phyloP scores from a whole-genome alignment of 1,284 basidiomycete genomes.

The Marasmius oreades region DNA sequence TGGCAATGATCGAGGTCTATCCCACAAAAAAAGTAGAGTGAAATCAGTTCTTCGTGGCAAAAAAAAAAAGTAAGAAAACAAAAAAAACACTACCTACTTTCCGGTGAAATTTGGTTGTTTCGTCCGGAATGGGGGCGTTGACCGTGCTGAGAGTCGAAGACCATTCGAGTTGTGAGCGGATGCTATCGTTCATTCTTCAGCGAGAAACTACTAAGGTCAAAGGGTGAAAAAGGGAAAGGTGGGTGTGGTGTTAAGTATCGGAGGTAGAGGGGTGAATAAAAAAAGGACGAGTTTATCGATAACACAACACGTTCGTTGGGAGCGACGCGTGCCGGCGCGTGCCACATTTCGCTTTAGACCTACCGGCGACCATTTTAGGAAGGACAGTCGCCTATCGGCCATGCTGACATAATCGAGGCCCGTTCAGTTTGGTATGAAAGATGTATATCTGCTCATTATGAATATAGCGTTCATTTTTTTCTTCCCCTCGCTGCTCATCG shows the following conservation, averaged over 20 bases:
- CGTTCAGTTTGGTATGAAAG: no score
- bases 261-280: constrained; percentile 5
- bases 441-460: no score
- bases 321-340: background rate
- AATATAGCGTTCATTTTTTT: no score
- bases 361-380: background rate
- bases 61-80: constrained; percentile 4
- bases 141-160: constrained; percentile 77
- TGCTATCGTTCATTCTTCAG: constrained; percentile 55
- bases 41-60: background rate
- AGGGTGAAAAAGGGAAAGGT: constrained; percentile 1
- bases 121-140: constrained; percentile 62
- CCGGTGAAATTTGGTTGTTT: constrained; percentile 81
- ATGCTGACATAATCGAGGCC: no score
- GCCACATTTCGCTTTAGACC: background rate
- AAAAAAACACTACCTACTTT: constrained; percentile 57
- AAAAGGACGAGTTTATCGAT: background rate
- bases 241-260: background rate
- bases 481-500: no score
- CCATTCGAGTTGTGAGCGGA: constrained; percentile 89
- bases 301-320: background rate
- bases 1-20: constrained; percentile 94
- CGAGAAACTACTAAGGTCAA: constrained; percentile 21
- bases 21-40: constrained; percentile 7
- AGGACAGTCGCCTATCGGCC: background rate